These are phyloP conservation scores for Apostasia shenzhenica DNA, from an alignment of 106 monocot species.

Conservation along the genomic window DNA sequence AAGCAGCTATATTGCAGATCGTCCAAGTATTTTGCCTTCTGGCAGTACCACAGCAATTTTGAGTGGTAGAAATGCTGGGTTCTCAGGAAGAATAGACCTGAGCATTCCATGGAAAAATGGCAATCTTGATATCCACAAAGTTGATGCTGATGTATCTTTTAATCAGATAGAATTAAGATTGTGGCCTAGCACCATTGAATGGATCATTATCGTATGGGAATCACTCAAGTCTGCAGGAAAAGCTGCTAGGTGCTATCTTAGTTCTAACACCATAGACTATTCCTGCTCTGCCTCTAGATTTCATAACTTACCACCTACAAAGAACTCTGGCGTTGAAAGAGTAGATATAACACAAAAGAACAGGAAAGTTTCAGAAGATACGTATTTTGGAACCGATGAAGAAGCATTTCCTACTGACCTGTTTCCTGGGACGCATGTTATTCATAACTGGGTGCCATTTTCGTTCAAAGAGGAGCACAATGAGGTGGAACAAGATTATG, in stretches of 20 bases:
- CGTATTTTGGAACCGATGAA: constrained; percentile 21
- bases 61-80: constrained; percentile 52
- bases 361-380: constrained; percentile 10
- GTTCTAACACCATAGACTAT: constrained; percentile 18
- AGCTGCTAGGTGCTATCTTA: constrained; percentile 12
- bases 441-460: constrained; percentile 79
- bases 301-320: constrained; percentile 1
- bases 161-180: constrained; percentile 66
- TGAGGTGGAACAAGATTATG: constrained; percentile 62
- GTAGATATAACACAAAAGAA: constrained; percentile 6
- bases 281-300: constrained; percentile 7
- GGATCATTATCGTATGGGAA: constrained; percentile 50
- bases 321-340: constrained; percentile 9
- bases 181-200: constrained; percentile 54
- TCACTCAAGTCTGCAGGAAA: constrained; percentile 33
- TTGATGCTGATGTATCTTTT: constrained; percentile 74
- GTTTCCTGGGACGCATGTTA: constrained; percentile 46
- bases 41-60: constrained; percentile 35
- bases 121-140: constrained; percentile 52
- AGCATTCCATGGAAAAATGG: constrained; percentile 98
- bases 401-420: constrained; percentile 31
- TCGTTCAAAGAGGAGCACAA: constrained; percentile 25
- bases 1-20: constrained; percentile 26
- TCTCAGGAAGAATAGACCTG: constrained; percentile 74
- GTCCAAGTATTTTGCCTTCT: constrained; percentile 12